phyloP scores from a whole-genome alignment of 805 yeast genomes.

The Cyberlindnera sargentensis region DNA sequence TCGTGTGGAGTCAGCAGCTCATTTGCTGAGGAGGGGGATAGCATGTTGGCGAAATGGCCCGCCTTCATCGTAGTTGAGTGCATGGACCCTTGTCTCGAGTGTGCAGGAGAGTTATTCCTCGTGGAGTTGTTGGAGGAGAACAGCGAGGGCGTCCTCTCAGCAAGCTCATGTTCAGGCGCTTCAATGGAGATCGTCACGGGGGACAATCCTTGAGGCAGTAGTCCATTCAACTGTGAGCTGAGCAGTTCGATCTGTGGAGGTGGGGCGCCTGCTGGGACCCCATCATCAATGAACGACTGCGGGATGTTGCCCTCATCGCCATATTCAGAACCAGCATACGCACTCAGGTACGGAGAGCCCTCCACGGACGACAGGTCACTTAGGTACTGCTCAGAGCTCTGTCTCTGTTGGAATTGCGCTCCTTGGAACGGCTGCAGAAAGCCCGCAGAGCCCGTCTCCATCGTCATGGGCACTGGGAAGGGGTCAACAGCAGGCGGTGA shows the following conservation, averaged over 20 bases:
- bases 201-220: constrained; percentile 3
- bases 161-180: constrained; percentile 33
- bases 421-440: constrained; percentile 12
- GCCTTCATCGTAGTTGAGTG: constrained; percentile 21
- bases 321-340: constrained; percentile 13
- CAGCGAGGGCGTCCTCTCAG: constrained; percentile 46
- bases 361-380: constrained; percentile 22
- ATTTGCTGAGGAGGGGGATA: constrained; percentile 3
- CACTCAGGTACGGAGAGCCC: constrained; percentile 20
- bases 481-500: too few relatives aligned
- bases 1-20: constrained; percentile 14
- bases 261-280: background rate
- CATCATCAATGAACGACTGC: background rate
- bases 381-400: constrained; percentile 6
- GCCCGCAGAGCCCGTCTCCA: background rate
- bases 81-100: constrained; percentile 27
- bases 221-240: constrained; percentile 7
- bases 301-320: constrained; percentile 12
- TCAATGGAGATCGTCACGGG: constrained; percentile 24
- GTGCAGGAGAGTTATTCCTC: constrained; percentile 28
- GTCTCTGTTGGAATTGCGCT: constrained; percentile 13
- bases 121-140: constrained; percentile 39
- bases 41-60: constrained; percentile 12
- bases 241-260: constrained; percentile 5
- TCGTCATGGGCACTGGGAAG: too few relatives aligned